Conservation (phyloP, 768 basidiomycete genomes). For the Trametes maxima region DNA sequence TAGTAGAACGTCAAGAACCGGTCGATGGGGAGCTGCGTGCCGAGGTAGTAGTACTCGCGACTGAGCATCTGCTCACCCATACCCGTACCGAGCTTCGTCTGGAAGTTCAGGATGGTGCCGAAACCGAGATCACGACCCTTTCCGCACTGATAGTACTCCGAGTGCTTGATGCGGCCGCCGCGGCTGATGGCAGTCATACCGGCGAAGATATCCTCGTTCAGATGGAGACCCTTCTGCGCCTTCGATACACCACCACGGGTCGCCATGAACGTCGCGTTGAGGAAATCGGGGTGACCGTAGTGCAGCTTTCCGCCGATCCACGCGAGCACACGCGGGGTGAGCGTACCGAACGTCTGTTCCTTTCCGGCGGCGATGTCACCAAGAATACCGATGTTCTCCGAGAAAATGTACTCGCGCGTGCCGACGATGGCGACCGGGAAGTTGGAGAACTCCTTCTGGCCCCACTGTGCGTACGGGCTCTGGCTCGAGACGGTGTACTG, state of each 20-base stretch:
- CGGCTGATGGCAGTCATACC: constrained; percentile 99
- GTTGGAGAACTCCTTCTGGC: constrained; percentile 89
- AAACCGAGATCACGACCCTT: constrained; percentile 99
- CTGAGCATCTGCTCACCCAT: constrained; percentile 99
- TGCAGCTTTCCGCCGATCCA: constrained; percentile 99
- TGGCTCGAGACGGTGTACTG: constrained; percentile 89
- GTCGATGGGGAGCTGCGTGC: constrained; percentile 96
- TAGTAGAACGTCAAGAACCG: constrained; percentile 99
- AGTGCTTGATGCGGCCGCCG: constrained; percentile 98
- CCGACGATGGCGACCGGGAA: constrained; percentile 96
- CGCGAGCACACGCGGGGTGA: constrained; percentile 91
- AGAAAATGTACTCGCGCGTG: constrained; percentile 99
- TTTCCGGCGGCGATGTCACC: constrained; percentile 99
- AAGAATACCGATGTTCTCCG: constrained; percentile 98
- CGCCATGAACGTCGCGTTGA: constrained; percentile 97
- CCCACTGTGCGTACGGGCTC: constrained; percentile 96
- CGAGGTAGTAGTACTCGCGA: constrained; percentile 98
- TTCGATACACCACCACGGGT: constrained; percentile 99
- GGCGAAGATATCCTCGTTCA: constrained; percentile 99
- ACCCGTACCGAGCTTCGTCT: constrained; percentile 99
- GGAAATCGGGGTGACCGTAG: constrained; percentile 99
- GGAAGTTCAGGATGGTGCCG: constrained; percentile 98
- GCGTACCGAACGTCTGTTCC: constrained; percentile 99
- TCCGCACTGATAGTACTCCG: constrained; percentile 99
- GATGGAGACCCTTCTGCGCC: constrained; percentile 96